Conservation (phyloP, 768 basidiomycete species). For the Sutorius australiensis region DNA sequence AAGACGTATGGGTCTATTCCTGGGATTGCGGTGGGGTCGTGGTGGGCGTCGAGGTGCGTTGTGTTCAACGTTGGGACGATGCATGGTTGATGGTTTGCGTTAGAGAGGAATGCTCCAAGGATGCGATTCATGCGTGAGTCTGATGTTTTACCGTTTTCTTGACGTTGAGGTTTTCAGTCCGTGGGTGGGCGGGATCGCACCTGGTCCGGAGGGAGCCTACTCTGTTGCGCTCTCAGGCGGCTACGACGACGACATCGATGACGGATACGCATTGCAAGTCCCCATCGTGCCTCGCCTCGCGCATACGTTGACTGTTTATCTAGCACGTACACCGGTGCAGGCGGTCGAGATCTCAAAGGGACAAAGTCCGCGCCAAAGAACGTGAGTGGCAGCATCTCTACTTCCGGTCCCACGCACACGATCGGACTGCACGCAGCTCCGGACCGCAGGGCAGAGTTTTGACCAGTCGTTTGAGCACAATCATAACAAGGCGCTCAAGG, state of each 20-base stretch:
- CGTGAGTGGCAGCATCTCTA: slow-evolving; percentile 37
- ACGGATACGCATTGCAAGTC: slow-evolving; percentile 79
- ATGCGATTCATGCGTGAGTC: slow-evolving; percentile 82
- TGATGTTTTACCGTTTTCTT: neutral
- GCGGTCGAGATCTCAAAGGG: slow-evolving; percentile 56
- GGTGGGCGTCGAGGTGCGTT: slow-evolving; percentile 70
- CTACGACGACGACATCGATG: slow-evolving; percentile 81
- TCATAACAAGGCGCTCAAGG: slow-evolving; percentile 68
- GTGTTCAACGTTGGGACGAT: too few relatives aligned
- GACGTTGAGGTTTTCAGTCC: slow-evolving; percentile 45
- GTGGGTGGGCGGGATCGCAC: slow-evolving; percentile 75
- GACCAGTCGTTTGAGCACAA: slow-evolving; percentile 77
- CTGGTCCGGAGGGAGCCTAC: slow-evolving; percentile 64
- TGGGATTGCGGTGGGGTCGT: slow-evolving; percentile 71
- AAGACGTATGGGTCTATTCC: slow-evolving; percentile 82
- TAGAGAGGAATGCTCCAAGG: slow-evolving; percentile 63
- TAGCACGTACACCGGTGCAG: slow-evolving; percentile 76
- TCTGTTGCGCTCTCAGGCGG: slow-evolving; percentile 88
- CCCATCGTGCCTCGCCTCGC: too few relatives aligned
- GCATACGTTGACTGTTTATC: neutral
- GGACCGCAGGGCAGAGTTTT: slow-evolving; percentile 82
- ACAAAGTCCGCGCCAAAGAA: slow-evolving; percentile 83
- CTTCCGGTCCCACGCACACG: too few relatives aligned
- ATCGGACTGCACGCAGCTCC: slow-evolving; percentile 48
- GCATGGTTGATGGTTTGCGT: neutral